Base-by-base conservation (phyloP, 1,284 basidiomycete species). In the Heterobasidion irregulare region DNA sequence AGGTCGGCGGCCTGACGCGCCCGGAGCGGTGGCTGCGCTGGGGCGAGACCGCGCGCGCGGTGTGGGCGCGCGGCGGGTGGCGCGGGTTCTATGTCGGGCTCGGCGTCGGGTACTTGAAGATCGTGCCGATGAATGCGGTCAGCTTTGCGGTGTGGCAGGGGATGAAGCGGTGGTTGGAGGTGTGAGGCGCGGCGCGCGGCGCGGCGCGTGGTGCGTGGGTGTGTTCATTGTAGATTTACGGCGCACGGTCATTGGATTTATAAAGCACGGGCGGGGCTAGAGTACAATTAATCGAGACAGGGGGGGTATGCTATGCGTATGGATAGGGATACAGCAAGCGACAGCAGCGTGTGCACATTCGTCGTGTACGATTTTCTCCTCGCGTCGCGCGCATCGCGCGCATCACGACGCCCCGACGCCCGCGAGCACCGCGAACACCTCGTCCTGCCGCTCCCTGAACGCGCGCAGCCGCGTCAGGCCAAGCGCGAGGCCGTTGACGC, bases 91-190 rank as follows among this genome's bases (percentile, higher is more conserved):
- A 91, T 66, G 86, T 98, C 15, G 97, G 97, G 0, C 72, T 99
- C 61, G 85, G 85, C 56, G 93, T 99, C 61, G 97, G 97, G 0
- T 97, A 94, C 71, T 66, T 98, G 56, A 98, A 99, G 75, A 87
- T 98, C n/a, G 80, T 98, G 53, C 96, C 96, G 12, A 98, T 98
- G 94, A 97, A 91, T 12, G 88, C 89, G 55, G 83, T 91, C 54
- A 88, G 84, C 67, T 92, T 82, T 64, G 75, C 84, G 35, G 83
- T 83, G 32, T 92, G 89, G 89, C 85, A 90, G 68, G 76, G 79
- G 57, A 78, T 80, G 63, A 90, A 89, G 70, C 71, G 79, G 50
- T 53, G 83, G 43, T 68, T 91, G 53, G 77, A 75, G 57, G 73
- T 84, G 3, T 69, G 65, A 54, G 12, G n/a, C n/a, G n/a, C n/a